phyloP scores from a whole-genome alignment of 2,329 filamentous ascomycete species.

The Penicillium brasilianum region DNA sequence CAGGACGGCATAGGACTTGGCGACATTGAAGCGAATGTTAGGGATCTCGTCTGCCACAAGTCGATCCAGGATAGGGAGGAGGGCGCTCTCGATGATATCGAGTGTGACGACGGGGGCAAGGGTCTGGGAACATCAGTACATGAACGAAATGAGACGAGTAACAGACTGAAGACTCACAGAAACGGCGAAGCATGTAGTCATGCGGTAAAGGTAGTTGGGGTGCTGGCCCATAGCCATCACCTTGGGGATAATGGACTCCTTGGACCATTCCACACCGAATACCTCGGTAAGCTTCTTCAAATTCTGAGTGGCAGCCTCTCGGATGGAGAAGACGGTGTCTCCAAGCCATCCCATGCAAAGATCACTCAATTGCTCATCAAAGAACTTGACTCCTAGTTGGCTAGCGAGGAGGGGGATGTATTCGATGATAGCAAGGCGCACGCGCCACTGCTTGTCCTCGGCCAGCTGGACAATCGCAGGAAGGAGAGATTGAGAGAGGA shows the following conservation, averaged over 20 bases:
- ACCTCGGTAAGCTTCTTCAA: conserved; percentile 98
- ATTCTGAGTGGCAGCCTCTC: conserved; percentile 96
- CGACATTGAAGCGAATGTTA: conserved; percentile 99
- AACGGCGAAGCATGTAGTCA: conserved; percentile 99
- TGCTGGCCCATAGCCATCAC: conserved; percentile 98
- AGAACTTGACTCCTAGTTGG: conserved; percentile 95
- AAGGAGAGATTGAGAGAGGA: conserved; percentile 93
- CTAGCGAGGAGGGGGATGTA: conserved; percentile 96
- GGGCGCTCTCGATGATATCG: conserved; percentile 88
- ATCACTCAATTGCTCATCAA: conserved; percentile 93
- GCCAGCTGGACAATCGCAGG: conserved; percentile 96
- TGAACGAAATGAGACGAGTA: neutral
- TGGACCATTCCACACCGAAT: conserved; percentile 97
- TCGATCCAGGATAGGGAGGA: conserved; percentile 94
- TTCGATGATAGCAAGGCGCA: conserved; percentile 97
- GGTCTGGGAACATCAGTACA: conserved; percentile 65
- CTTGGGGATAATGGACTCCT: conserved; percentile 95
- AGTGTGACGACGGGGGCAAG: conserved; percentile 90
- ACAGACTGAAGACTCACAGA: conserved; percentile 69
- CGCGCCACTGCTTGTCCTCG: conserved; percentile 99
- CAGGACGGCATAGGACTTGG: conserved; percentile 91
- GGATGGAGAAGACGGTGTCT: conserved; percentile 97
- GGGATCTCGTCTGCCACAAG: conserved; percentile 93
- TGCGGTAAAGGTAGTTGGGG: conserved; percentile 98
- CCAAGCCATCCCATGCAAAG: conserved; percentile 99